Evolutionary conservation across 805 yeast species (phyloP).

Genomic region (Nakazawaea peltata): DNA sequence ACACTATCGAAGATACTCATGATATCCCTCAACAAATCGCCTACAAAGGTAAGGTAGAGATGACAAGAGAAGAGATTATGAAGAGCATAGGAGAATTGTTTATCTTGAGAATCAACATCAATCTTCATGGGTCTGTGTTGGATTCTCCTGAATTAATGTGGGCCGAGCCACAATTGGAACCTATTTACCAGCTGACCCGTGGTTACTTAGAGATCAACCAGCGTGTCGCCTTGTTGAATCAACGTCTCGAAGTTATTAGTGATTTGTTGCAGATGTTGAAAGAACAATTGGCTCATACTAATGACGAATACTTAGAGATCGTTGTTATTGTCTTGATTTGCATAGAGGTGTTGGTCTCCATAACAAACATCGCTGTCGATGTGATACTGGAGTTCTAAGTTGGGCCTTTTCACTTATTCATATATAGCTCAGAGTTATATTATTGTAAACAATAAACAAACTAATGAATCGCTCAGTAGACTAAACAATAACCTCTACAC

Average conservation of each 20-base stretch:
- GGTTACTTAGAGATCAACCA: conserved; percentile 94
- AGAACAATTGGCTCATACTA: conserved; percentile 93
- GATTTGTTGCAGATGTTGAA: conserved; percentile 93
- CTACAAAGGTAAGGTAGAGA: conserved; percentile 85
- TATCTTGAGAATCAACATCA: conserved; percentile 75
- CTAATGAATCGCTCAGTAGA: no score
- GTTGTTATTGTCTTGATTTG: conserved; percentile 88
- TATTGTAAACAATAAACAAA: no score
- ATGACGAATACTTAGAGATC: conserved; percentile 59
- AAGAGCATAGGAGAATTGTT: conserved; percentile 94
- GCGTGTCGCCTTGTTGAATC: conserved; percentile 82
- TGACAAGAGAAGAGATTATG: conserved; percentile 94
- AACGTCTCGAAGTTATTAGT: conserved; percentile 86
- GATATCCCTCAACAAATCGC: conserved; percentile 97
- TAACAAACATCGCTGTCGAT: conserved; percentile 47
- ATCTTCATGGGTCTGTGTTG: conserved; percentile 78
- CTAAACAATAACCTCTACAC: no score
- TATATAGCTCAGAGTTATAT: background rate
- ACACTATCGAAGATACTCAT: conserved; percentile 94
- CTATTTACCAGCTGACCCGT: conserved; percentile 94
- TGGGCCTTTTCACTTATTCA: no score
- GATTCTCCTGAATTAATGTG: conserved; percentile 98
- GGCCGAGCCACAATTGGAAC: conserved; percentile 97
- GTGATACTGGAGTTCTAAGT: conserved; percentile 15
- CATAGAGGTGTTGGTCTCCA: conserved; percentile 84